Conservation (phyloP, 1,284 basidiomycete species). For the Hymenochaete sp. region DNA sequence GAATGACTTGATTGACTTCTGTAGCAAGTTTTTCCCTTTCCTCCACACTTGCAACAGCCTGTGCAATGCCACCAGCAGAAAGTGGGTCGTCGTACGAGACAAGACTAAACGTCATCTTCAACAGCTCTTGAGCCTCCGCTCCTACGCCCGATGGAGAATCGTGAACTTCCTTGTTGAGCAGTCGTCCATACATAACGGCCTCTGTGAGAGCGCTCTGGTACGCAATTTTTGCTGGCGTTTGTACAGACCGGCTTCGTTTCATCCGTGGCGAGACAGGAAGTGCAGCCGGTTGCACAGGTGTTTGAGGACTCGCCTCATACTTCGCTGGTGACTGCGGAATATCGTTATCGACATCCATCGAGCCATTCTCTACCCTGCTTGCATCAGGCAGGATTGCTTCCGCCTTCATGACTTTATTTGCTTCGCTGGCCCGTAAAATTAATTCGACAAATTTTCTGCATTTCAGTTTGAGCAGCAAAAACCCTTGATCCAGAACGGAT, state of each 20-base stretch:
- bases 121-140: constrained; percentile 50
- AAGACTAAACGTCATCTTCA: constrained; percentile 67
- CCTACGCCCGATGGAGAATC: constrained; percentile 40
- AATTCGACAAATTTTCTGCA: constrained; percentile 80
- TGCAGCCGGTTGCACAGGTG: constrained; percentile 26
- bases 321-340: constrained; percentile 10
- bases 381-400: constrained; percentile 24
- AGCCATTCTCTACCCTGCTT: constrained; percentile 23
- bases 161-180: constrained; percentile 53
- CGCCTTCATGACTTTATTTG: constrained; percentile 47
- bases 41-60: constrained; percentile 56
- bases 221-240: constrained; percentile 27
- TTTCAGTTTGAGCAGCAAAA: constrained; percentile 66
- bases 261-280: constrained; percentile 3
- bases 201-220: constrained; percentile 51
- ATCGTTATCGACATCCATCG: constrained; percentile 44
- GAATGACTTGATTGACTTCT: constrained; percentile 72
- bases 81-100: constrained; percentile 70
- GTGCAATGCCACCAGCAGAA: constrained; percentile 51
- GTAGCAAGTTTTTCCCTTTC: constrained; percentile 59
- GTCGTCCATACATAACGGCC: constrained; percentile 64
- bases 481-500: constrained; percentile 54
- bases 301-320: no score
- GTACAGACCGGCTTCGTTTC: constrained; percentile 16
- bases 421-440: constrained; percentile 56